These are phyloP conservation scores for Phytophthora sojae DNA, from an alignment of 352 stramenopile genomes.

Conservation along the genomic window DNA sequence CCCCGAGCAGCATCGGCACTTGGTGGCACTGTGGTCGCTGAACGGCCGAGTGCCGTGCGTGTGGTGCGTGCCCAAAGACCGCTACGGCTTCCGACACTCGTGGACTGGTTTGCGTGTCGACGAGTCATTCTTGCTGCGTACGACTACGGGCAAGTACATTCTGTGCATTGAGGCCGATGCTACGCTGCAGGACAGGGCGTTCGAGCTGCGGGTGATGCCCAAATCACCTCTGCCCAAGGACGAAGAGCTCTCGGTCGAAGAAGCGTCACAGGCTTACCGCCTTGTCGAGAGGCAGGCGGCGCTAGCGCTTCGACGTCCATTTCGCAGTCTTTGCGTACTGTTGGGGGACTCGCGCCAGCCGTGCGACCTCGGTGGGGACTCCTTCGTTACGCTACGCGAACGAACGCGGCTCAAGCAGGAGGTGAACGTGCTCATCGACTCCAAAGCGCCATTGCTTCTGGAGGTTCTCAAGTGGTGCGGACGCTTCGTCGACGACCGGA, in stretches of 20 bases:
- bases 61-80: conserved; percentile 55
- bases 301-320: conserved; percentile 52
- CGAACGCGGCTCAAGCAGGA: conserved; percentile 65
- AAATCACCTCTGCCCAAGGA: conserved; percentile 29
- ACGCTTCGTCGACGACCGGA: conserved; percentile 58
- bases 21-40: conserved; percentile 60
- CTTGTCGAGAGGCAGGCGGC: conserved; percentile 61
- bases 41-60: conserved; percentile 64
- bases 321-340: conserved; percentile 65
- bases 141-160: conserved; percentile 71
- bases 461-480: conserved; percentile 66
- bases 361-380: conserved; percentile 58
- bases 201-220: conserved; percentile 45
- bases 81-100: conserved; percentile 73
- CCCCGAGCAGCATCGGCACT: conserved; percentile 51
- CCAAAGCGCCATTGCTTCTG: conserved; percentile 61
- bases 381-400: conserved; percentile 58
- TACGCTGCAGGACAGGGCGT: conserved; percentile 58
- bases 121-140: conserved; percentile 60
- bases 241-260: conserved; percentile 64
- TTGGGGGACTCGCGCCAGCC: conserved; percentile 62
- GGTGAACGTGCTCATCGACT: conserved; percentile 75
- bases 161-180: conserved; percentile 73
- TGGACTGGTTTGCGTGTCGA: conserved; percentile 59
- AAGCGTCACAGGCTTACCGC: conserved; percentile 68